A percentile compares a stretch with the other conserved stretches of the same genome.
Conservation (phyloP, 441 rosid genomes). For the Capsella rubella region DNA sequence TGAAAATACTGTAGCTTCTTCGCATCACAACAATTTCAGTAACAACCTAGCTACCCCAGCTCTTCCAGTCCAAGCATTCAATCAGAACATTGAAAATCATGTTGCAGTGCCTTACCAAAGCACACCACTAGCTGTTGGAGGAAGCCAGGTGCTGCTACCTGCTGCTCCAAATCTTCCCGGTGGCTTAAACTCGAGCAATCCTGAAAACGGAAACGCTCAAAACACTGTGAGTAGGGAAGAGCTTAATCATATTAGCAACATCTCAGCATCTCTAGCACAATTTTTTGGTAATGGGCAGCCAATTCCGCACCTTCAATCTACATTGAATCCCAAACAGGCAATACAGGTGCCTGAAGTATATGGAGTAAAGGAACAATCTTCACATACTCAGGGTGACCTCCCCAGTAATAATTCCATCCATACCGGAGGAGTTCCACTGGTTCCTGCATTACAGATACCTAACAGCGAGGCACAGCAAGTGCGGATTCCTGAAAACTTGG, state of each 20-base stretch:
- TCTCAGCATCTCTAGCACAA: conserved; percentile 85
- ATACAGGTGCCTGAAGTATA: conserved; percentile 51
- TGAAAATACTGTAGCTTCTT: conserved; percentile 43
- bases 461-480: conserved; percentile 46
- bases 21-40: conserved; percentile 34
- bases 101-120: conserved; percentile 52
- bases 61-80: conserved; percentile 54
- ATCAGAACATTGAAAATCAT: conserved; percentile 53
- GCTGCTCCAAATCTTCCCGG: conserved; percentile 45
- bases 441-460: conserved; percentile 41
- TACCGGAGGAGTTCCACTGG: conserved; percentile 30
- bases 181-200: conserved; percentile 46
- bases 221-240: conserved; percentile 63
- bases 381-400: conserved; percentile 62
- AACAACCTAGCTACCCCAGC: conserved; percentile 46
- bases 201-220: conserved; percentile 51
- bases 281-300: conserved; percentile 79
- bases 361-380: conserved; percentile 48
- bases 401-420: conserved; percentile 53
- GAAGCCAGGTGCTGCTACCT: conserved; percentile 47
- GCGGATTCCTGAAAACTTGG: conserved; percentile 36
- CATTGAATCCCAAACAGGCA: conserved; percentile 56
- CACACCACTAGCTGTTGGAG: conserved; percentile 54
- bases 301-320: conserved; percentile 67
- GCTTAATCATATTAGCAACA: conserved; percentile 62